A percentile compares a stretch with the other conserved stretches of the same genome.
These are phyloP conservation scores for Sclerospora graminicola DNA, from an alignment of 352 stramenopile species.

Conservation along the genomic window DNA sequence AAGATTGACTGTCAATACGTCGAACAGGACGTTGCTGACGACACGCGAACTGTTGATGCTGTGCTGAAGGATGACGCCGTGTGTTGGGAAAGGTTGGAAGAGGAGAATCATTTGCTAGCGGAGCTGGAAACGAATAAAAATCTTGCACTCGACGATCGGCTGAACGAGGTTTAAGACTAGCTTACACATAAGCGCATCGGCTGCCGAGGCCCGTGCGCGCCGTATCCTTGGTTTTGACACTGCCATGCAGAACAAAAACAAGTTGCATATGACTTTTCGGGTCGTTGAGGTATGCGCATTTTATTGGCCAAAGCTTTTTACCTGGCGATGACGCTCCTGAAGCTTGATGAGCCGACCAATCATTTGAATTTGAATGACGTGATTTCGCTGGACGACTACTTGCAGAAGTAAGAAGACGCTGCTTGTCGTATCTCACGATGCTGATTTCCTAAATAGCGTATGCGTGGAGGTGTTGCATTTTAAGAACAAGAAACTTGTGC, in stretches of 20 bases:
- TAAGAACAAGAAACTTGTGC: too few relatives aligned
- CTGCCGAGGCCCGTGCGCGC: conserved; percentile 91
- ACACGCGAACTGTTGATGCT: conserved; percentile 96
- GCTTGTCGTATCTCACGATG: too few relatives aligned
- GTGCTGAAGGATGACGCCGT: too few relatives aligned
- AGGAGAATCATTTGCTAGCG: too few relatives aligned
- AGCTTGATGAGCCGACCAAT: too few relatives aligned
- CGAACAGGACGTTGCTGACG: conserved; percentile 97
- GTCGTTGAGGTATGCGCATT: conserved; percentile 99
- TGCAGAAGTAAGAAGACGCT: conserved; percentile 96
- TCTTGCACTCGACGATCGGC: conserved; percentile 50
- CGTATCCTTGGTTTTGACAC: conserved; percentile 97
- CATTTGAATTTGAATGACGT: too few relatives aligned
- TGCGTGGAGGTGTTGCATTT: conserved; percentile 98
- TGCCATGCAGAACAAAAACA: conserved; percentile 98
- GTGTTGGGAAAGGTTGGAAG: too few relatives aligned
- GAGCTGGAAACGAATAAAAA: too few relatives aligned
- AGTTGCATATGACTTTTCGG: conserved; percentile 96
- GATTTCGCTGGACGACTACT: conserved; percentile 99
- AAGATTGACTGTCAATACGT: conserved; percentile 99
- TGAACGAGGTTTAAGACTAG: conserved; percentile 94
- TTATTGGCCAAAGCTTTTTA: conserved; percentile 97
- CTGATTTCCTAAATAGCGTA: too few relatives aligned
- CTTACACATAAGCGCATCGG: too few relatives aligned
- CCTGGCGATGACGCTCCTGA: too few relatives aligned